Percentiles rank a stretch among this genome's conserved stretches.
phyloP scores from a whole-genome alignment of 306 rosid genomes.

The Cucumis melo region DNA sequence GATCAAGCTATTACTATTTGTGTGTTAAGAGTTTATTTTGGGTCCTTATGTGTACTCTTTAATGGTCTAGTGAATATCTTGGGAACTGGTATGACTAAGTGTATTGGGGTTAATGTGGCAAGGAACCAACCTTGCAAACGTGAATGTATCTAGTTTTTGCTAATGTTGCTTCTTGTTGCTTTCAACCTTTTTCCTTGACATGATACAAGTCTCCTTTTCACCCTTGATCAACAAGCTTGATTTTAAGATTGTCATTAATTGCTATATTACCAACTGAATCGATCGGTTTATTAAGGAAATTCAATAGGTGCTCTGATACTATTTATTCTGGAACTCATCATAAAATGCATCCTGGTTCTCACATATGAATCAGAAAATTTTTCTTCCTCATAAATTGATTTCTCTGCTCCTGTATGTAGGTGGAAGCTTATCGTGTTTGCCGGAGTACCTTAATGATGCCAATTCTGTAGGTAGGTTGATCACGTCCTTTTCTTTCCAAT shows the following conservation, averaged over 20 bases:
- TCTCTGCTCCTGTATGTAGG: slow-evolving; percentile 11
- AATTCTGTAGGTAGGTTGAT: slow-evolving; percentile 29
- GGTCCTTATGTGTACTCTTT: background rate
- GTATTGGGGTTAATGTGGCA: background rate
- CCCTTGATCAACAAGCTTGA: background rate
- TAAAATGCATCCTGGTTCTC: background rate
- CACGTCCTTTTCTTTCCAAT: slow-evolving; percentile 8
- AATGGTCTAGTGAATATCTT: background rate
- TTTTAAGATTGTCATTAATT: background rate
- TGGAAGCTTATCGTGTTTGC: slow-evolving; percentile 33
- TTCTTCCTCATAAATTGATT: background rate
- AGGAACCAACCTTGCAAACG: background rate
- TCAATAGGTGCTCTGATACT: background rate
- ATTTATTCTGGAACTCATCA: background rate
- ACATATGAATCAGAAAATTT: background rate
- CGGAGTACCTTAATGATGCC: slow-evolving; percentile 24
- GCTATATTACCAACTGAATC: background rate
- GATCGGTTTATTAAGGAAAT: background rate
- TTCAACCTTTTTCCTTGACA: background rate
- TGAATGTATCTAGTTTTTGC: background rate
- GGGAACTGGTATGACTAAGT: background rate
- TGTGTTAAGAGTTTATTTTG: background rate
- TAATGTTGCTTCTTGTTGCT: background rate
- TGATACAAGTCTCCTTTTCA: background rate
- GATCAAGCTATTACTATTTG: background rate